Percentiles rank a stretch among this genome's conserved stretches.
Conservation (phyloP, 805 yeast genomes). For the Sugiyamaella mastotermitis region DNA sequence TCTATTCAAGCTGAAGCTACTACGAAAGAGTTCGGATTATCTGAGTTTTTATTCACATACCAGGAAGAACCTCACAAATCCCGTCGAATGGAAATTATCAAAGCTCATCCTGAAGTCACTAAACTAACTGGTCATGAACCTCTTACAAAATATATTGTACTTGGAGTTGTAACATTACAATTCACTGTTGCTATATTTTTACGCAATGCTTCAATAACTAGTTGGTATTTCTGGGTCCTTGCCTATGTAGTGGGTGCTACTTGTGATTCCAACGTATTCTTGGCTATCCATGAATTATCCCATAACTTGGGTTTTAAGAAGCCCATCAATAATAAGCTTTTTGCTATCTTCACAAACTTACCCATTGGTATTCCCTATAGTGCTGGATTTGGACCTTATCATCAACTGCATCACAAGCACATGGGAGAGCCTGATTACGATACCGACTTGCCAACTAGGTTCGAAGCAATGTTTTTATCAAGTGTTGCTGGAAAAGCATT, state of each 20-base stretch:
- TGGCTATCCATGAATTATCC: conserved; percentile 83
- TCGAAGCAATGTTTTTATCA: conserved; percentile 69
- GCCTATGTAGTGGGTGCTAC: conserved; percentile 86
- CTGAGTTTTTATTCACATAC: conserved; percentile 81
- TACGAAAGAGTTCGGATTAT: no score
- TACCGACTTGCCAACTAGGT: conserved; percentile 78
- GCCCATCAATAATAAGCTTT: conserved; percentile 71
- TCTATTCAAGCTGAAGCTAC: conserved; percentile 1
- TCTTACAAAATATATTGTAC: conserved; percentile 67
- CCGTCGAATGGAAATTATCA: conserved; percentile 67
- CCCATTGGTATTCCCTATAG: conserved; percentile 90
- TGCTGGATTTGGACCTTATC: conserved; percentile 86
- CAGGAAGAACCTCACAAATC: conserved; percentile 74
- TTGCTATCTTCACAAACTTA: conserved; percentile 68
- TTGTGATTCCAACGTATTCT: conserved; percentile 72
- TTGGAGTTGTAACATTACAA: conserved; percentile 63
- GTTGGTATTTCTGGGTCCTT: conserved; percentile 48
- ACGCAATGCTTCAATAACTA: conserved; percentile 46
- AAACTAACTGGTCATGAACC: conserved; percentile 86
- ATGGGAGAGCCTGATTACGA: conserved; percentile 79
- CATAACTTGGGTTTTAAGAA: conserved; percentile 80
- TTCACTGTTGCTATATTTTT: conserved; percentile 56
- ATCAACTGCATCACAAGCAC: conserved; percentile 85
- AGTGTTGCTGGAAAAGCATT: conserved; percentile 82
- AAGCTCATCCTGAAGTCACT: conserved; percentile 71